phyloP scores from a whole-genome alignment of 2,329 filamentous ascomycete genomes.

The Alternaria infectoria region DNA sequence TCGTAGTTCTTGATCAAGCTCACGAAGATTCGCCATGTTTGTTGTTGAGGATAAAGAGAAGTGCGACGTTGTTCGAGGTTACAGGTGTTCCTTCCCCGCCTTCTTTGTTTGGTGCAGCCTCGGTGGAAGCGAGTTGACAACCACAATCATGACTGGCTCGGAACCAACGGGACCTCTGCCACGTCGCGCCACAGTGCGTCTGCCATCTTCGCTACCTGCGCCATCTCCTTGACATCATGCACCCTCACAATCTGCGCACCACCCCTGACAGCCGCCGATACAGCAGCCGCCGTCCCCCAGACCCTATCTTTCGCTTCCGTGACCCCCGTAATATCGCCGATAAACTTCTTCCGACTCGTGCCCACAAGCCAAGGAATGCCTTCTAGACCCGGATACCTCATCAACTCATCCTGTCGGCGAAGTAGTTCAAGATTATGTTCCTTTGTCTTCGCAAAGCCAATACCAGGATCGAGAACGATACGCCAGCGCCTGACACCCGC shows the following conservation, averaged over 20 bases:
- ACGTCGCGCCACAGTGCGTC: constrained; percentile 84
- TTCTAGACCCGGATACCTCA: constrained; percentile 57
- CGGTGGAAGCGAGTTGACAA: neutral
- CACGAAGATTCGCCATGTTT: neutral
- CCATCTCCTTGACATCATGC: constrained; percentile 90
- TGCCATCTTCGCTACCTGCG: constrained; percentile 80
- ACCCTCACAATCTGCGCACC: constrained; percentile 92
- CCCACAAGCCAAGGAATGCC: constrained; percentile 89
- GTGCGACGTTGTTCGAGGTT: neutral
- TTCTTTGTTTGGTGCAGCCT: neutral
- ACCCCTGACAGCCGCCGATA: constrained; percentile 82
- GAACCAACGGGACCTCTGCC: neutral
- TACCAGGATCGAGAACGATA: constrained; percentile 90
- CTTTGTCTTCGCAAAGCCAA: constrained; percentile 89
- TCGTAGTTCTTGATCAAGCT: neutral
- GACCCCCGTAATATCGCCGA: constrained; percentile 82
- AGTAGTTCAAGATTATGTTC: constrained; percentile 84
- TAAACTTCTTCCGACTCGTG: constrained; percentile 86
- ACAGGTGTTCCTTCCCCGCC: neutral
- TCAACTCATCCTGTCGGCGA: constrained; percentile 67
- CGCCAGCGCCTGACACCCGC: constrained; percentile 91
- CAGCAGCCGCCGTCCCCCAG: constrained; percentile 88
- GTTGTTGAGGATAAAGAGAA: neutral
- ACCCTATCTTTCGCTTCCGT: constrained; percentile 71
- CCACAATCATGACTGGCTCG: neutral